Evolutionary conservation across 1,139 yeast genomes (phyloP).

Genomic region (Candida pseudocylindracea): DNA sequence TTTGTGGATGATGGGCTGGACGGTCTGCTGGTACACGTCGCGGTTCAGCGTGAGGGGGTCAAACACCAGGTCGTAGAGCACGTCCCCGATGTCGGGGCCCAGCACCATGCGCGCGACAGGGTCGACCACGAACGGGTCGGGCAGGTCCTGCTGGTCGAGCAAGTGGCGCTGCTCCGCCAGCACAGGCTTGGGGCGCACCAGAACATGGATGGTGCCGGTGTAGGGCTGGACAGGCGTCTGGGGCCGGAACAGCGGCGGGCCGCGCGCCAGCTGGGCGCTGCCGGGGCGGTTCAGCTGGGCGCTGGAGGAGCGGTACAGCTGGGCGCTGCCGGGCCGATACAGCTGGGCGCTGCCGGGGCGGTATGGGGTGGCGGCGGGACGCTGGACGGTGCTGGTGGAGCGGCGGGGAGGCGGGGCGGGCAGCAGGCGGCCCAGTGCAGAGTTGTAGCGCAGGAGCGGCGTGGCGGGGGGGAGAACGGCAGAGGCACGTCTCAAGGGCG

Average conservation of each 20-base stretch:
- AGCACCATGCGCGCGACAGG: conserved; percentile 20
- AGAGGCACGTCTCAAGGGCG: no score
- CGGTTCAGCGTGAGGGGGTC: conserved; percentile 25
- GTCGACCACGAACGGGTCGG: conserved; percentile 19
- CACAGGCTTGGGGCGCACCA: conserved; percentile 29
- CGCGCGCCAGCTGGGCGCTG: no score
- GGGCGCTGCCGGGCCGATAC: no score
- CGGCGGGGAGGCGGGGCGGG: no score
- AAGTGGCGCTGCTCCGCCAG: conserved; percentile 4
- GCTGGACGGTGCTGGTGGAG: no score
- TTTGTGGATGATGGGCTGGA: conserved; percentile 39
- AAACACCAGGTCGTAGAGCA: conserved; percentile 62
- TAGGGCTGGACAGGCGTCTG: conserved; percentile 11
- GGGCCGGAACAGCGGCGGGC: conserved; percentile 11
- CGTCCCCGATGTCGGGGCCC: conserved; percentile 26
- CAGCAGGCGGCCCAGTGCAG: no score
- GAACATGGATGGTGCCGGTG: conserved; percentile 26
- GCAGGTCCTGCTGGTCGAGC: conserved; percentile 7
- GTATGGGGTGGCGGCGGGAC: no score
- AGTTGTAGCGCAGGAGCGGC: no score
- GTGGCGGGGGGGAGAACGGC: no score
- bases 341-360: no score
- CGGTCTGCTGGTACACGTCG: conserved; percentile 34
- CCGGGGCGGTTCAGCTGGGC: no score
- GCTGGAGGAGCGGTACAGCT: no score